Conservation (phyloP, 2,329 filamentous ascomycete genomes). For the Malbranchea cinnamomea region DNA sequence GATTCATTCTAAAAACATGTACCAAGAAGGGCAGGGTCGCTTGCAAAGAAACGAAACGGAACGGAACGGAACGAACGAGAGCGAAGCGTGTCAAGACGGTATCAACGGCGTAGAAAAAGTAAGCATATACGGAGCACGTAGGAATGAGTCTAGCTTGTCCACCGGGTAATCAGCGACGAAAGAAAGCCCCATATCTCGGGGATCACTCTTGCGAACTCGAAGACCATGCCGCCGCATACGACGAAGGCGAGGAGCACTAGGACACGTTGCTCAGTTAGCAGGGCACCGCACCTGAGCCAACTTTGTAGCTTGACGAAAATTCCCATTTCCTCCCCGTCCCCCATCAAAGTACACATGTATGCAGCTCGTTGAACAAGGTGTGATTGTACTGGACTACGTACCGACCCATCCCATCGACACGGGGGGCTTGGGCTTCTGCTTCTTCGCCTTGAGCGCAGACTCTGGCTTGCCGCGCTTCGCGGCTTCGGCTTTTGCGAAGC, state of each 20-base stretch:
- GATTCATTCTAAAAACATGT: no score
- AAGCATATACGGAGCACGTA: not conserved
- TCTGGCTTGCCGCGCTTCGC: constrained; percentile 44
- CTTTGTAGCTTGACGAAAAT: not conserved
- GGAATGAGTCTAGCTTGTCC: constrained; percentile 10
- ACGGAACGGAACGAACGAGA: not conserved
- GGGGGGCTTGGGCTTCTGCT: constrained; percentile 37
- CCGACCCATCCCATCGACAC: constrained; percentile 44
- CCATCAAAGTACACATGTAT: not conserved
- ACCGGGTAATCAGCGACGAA: constrained; percentile 8
- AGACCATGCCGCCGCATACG: constrained; percentile 44
- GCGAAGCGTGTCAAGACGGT: not conserved
- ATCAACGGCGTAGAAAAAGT: not conserved
- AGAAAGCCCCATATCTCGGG: constrained; percentile 23
- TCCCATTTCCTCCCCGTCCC: not conserved
- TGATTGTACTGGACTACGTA: constrained; percentile 25
- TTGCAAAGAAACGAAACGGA: not conserved
- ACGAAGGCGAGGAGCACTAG: constrained; percentile 48
- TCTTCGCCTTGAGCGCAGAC: constrained; percentile 31
- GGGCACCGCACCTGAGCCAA: constrained; percentile 8
- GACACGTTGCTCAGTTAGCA: constrained; percentile 2
- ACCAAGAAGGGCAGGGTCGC: no score
- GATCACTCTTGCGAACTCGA: constrained; percentile 38
- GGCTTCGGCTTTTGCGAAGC: constrained; percentile 43
- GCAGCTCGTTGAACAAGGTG: not conserved